Conservation (phyloP, 2,329 filamentous ascomycete species). For the Verruconis gallopava region DNA sequence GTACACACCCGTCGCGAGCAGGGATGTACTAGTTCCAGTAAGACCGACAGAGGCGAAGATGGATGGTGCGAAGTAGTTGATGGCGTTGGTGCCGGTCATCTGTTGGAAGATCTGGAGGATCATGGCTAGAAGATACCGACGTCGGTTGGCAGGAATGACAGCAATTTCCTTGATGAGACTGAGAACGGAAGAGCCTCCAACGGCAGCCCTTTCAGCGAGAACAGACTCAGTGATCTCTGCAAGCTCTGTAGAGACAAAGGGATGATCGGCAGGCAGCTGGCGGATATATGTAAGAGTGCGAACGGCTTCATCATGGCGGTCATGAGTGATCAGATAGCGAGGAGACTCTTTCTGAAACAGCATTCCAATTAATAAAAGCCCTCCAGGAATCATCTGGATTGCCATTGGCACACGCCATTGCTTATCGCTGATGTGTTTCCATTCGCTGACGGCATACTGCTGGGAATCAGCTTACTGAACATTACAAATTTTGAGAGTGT, state of each 20-base stretch:
- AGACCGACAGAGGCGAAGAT: slow-evolving; percentile 58
- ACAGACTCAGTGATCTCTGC: slow-evolving; percentile 1
- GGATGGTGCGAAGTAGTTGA: slow-evolving; percentile 57
- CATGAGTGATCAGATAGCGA: slow-evolving; percentile 53
- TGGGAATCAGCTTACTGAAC: no score
- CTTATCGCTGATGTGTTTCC: slow-evolving; percentile 31
- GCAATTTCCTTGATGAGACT: slow-evolving; percentile 31
- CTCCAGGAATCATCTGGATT: slow-evolving; percentile 51
- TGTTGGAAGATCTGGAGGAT: slow-evolving; percentile 55
- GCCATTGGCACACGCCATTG: slow-evolving; percentile 49
- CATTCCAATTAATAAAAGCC: slow-evolving; percentile 48
- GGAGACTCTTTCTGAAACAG: slow-evolving; percentile 52
- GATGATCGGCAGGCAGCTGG: slow-evolving; percentile 29
- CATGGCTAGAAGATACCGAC: slow-evolving; percentile 52
- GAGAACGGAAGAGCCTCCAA: slow-evolving; percentile 22
- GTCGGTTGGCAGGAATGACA: slow-evolving; percentile 38
- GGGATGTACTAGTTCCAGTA: slow-evolving; percentile 39
- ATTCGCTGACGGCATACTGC: no score
- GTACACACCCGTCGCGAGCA: slow-evolving; percentile 64
- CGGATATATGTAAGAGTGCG: slow-evolving; percentile 44
- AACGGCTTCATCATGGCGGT: slow-evolving; percentile 54
- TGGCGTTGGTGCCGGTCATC: slow-evolving; percentile 44
- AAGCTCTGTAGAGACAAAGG: slow-evolving; percentile 25
- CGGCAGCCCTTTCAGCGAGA: not conserved
- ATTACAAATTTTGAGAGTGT: no score